phyloP scores from a whole-genome alignment of 1,284 basidiomycete species.

The Ceratobasidium sp. region DNA sequence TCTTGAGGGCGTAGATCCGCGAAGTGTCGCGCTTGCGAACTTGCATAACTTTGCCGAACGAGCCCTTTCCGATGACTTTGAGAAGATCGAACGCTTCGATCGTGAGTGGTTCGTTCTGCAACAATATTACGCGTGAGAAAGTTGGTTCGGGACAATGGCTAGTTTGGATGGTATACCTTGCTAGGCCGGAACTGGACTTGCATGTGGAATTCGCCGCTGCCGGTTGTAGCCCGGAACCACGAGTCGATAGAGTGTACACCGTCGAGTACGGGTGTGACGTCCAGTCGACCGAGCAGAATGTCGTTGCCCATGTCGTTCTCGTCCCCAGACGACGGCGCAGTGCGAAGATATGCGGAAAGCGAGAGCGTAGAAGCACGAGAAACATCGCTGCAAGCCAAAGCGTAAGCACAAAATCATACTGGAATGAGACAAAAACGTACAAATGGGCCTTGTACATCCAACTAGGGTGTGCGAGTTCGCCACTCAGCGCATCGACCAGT shows the following conservation, averaged over 20 bases:
- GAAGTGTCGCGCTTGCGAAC: constrained; percentile 98
- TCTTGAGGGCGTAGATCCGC: constrained; percentile 99
- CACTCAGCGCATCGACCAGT: constrained; percentile 93
- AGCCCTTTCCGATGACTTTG: constrained; percentile 97
- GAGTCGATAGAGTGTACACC: constrained; percentile 73
- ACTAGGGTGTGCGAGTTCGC: constrained; percentile 80
- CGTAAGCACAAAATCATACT: constrained; percentile 27
- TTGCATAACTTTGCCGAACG: constrained; percentile 99
- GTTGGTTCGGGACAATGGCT: not conserved
- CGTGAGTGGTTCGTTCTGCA: constrained; percentile 77
- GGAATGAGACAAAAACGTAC: constrained; percentile 64
- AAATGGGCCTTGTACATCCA: constrained; percentile 99
- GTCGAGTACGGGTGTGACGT: constrained; percentile 90
- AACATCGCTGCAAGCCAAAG: constrained; percentile 73
- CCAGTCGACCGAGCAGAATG: constrained; percentile 90
- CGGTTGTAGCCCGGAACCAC: constrained; percentile 90
- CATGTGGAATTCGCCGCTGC: constrained; percentile 93
- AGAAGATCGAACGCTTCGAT: constrained; percentile 98
- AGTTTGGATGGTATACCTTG: constrained; percentile 58
- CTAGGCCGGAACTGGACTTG: constrained; percentile 94
- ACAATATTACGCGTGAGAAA: constrained; percentile 41
- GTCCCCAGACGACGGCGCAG: constrained; percentile 71
- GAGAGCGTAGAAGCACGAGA: constrained; percentile 91
- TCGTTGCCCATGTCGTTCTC: constrained; percentile 89
- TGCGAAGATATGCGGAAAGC: constrained; percentile 89